phyloP scores from a whole-genome alignment of 2,329 filamentous ascomycete genomes.

The Colletotrichum spinosum region DNA sequence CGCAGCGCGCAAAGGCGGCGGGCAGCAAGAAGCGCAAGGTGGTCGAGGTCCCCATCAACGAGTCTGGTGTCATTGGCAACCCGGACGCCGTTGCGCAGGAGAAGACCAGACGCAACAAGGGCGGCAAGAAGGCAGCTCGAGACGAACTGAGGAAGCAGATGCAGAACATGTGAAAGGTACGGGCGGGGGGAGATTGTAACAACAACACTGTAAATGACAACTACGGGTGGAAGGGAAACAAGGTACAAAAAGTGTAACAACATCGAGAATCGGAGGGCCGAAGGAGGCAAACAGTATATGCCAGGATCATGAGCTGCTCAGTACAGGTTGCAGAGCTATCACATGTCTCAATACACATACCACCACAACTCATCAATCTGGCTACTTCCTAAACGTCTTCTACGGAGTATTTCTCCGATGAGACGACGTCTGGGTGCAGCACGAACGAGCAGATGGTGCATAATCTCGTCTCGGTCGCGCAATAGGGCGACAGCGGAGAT shows the following conservation, averaged over 20 bases:
- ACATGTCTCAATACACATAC: too few relatives aligned
- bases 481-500: conserved; percentile 18
- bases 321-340: too few relatives aligned
- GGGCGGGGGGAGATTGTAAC: conserved; percentile 2
- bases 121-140: conserved; percentile 50
- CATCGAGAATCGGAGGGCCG: neutral
- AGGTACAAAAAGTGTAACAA: conserved; percentile 23
- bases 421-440: too few relatives aligned
- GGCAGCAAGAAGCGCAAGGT: conserved; percentile 51
- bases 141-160: conserved; percentile 55
- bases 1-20: conserved; percentile 42
- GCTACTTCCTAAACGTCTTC: too few relatives aligned
- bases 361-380: too few relatives aligned
- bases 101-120: conserved; percentile 54
- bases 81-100: conserved; percentile 50
- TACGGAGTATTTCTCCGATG: too few relatives aligned
- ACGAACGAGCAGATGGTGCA: too few relatives aligned
- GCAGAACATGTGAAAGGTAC: conserved; percentile 41
- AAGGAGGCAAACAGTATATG: too few relatives aligned
- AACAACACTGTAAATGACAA: conserved; percentile 12
- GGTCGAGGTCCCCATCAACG: conserved; percentile 51
- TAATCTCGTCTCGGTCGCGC: too few relatives aligned
- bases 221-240: conserved; percentile 25
- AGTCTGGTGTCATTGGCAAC: conserved; percentile 41
- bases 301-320: too few relatives aligned